Conservation (phyloP, 1,284 basidiomycete genomes). For the Filobasidium uniguttulatum region DNA sequence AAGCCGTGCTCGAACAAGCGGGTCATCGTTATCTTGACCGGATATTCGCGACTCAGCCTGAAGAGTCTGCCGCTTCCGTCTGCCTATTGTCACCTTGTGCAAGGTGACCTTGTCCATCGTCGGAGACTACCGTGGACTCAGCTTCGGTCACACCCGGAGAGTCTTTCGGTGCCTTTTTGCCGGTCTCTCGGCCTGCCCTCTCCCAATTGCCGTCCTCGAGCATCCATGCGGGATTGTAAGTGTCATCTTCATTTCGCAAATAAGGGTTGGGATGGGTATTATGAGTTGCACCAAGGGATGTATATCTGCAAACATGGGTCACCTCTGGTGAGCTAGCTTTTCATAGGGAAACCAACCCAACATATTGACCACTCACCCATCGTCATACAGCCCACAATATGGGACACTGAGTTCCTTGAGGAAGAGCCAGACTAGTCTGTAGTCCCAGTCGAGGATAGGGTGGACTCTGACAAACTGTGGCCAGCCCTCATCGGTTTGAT, state of each 20-base stretch:
- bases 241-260: conserved; percentile 40
- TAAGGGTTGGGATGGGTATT: conserved; percentile 89
- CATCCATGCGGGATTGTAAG: conserved; percentile 29
- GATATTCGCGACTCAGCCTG: too few relatives aligned
- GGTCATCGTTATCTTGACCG: too few relatives aligned
- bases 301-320: conserved; percentile 68
- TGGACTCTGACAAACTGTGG: conserved; percentile 81
- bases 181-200: conserved; percentile 41
- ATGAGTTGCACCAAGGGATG: conserved; percentile 84
- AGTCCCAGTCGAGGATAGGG: conserved; percentile 91
- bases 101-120: too few relatives aligned
- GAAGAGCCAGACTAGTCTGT: conserved; percentile 79
- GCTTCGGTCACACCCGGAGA: too few relatives aligned
- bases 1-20: too few relatives aligned
- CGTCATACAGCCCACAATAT: conserved; percentile 80
- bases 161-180: not conserved
- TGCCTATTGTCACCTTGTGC: too few relatives aligned
- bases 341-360: not conserved
- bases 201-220: conserved; percentile 57
- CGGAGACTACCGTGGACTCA: too few relatives aligned
- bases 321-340: not conserved
- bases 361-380: conserved; percentile 53
- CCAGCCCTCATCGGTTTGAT: conserved; percentile 77
- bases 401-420: conserved; percentile 59
- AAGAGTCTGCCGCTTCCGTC: too few relatives aligned